phyloP scores from a whole-genome alignment of 331 rosid genomes.

The Phaseolus coccineus region DNA sequence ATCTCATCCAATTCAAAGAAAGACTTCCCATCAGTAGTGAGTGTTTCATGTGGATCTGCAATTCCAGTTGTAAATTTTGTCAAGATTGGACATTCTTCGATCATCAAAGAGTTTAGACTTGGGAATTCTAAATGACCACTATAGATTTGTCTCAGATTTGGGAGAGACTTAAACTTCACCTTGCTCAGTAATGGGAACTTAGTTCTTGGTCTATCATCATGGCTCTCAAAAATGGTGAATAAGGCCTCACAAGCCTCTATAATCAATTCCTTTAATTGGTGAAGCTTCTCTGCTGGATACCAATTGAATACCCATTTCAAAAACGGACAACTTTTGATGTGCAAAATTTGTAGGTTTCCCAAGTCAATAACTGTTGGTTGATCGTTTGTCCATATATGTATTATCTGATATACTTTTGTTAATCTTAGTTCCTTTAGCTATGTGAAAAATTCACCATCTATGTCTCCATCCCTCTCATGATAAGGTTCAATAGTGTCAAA shows the following conservation, averaged over 20 bases:
- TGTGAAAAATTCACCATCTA: neutral
- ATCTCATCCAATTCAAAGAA: neutral
- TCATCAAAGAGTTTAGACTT: neutral
- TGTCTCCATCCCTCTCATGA: too few species aligned
- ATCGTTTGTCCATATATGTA: fast-evolving
- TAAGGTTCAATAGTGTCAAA: neutral
- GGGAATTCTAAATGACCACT: neutral
- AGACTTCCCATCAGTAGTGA: neutral
- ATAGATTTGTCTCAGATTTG: too few species aligned
- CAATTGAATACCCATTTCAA: fast-evolving
- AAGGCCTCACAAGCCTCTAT: too few species aligned
- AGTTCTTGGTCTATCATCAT: neutral
- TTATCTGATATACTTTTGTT: neutral
- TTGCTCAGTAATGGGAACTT: neutral
- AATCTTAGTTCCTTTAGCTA: neutral
- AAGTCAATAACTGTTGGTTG: neutral
- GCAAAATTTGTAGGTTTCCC: neutral
- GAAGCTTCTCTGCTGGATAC: neutral
- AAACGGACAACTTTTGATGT: neutral
- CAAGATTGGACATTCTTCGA: neutral
- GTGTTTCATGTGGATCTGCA: neutral
- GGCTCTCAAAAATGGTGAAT: too few species aligned
- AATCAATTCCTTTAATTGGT: neutral
- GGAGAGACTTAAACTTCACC: neutral
- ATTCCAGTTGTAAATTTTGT: too few species aligned